phyloP scores from a whole-genome alignment of 495 filamentous ascomycete genomes.

The Aspergillus panamensis region DNA sequence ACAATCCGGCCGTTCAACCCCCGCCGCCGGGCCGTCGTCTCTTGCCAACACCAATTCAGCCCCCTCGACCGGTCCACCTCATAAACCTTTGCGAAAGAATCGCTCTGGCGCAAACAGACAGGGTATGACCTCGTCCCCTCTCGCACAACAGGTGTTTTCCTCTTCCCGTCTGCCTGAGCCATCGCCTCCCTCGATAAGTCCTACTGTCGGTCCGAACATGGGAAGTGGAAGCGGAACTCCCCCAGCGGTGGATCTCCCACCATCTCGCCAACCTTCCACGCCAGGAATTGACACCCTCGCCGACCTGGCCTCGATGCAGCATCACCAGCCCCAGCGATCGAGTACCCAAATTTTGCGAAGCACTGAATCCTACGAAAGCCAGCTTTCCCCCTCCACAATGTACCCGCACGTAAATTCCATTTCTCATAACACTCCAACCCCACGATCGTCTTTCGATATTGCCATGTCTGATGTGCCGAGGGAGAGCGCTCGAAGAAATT shows the following conservation, averaged over 20 bases:
- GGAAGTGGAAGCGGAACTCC: conserved; percentile 35
- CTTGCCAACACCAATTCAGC: conserved; percentile 23
- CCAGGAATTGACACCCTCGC: conserved; percentile 64
- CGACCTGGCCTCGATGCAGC: conserved; percentile 64
- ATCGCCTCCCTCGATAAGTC: conserved; percentile 29
- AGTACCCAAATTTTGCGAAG: conserved; percentile 44
- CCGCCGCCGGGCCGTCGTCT: conserved; percentile 35
- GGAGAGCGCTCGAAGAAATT: conserved; percentile 47
- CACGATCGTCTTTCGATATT: conserved; percentile 54
- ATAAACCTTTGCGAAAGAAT: conserved; percentile 35
- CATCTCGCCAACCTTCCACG: conserved; percentile 50
- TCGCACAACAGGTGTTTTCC: conserved; percentile 42
- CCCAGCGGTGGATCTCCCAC: conserved; percentile 31
- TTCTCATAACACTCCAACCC: conserved; percentile 48
- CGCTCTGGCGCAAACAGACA: conserved; percentile 33
- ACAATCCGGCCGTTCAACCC: conserved; percentile 41
- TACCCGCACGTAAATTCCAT: conserved; percentile 48
- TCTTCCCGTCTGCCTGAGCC: conserved; percentile 33
- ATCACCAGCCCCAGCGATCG: conserved; percentile 53
- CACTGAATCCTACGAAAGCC: conserved; percentile 46
- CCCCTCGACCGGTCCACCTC: conserved; percentile 28
- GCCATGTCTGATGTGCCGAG: conserved; percentile 53
- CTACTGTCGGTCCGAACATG: conserved; percentile 27
- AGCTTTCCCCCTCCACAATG: conserved; percentile 48
- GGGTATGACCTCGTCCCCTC: conserved; percentile 41